These are phyloP conservation scores for Schwanniomyces occidentalis DNA, from an alignment of 805 yeast genomes.

Conservation along the genomic window DNA sequence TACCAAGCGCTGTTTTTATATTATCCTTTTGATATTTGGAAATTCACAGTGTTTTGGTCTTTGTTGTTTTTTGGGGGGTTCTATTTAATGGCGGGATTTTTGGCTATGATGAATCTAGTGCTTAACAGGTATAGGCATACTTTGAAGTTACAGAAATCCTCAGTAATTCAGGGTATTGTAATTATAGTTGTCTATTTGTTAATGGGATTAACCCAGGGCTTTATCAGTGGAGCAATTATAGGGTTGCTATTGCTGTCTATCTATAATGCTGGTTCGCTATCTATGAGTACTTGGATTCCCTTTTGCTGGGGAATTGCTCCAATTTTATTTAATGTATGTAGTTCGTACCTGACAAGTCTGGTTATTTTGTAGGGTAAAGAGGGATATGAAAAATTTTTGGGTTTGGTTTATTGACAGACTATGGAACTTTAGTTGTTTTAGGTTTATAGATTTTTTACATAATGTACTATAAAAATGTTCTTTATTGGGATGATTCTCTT, in stretches of 20 bases:
- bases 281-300: slow-evolving; percentile 96
- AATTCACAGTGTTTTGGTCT: slow-evolving; percentile 80
- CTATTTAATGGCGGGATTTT: slow-evolving; percentile 62
- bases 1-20: slow-evolving; percentile 62
- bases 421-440: no score
- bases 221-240: slow-evolving; percentile 70
- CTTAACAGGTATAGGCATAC: slow-evolving; percentile 20
- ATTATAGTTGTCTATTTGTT: slow-evolving; percentile 49
- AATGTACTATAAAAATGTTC: no score
- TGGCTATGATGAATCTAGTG: slow-evolving; percentile 45
- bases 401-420: not conserved
- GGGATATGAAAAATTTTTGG: not conserved
- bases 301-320: slow-evolving; percentile 74
- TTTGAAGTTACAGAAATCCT: slow-evolving; percentile 6
- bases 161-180: slow-evolving; percentile 13
- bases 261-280: slow-evolving; percentile 75
- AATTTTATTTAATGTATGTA: slow-evolving; percentile 63
- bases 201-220: slow-evolving; percentile 63
- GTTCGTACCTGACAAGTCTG: slow-evolving; percentile 58
- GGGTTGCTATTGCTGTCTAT: slow-evolving; percentile 76
- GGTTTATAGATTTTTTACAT: no score
- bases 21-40: slow-evolving; percentile 73
- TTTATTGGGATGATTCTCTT: no score
- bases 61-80: slow-evolving; percentile 64
- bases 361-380: slow-evolving; percentile 17